Evolutionary conservation across 2,329 filamentous ascomycete species (phyloP), one percentile per base, ranked within the genome.

Genomic region (Exophiala bonariae): DNA sequence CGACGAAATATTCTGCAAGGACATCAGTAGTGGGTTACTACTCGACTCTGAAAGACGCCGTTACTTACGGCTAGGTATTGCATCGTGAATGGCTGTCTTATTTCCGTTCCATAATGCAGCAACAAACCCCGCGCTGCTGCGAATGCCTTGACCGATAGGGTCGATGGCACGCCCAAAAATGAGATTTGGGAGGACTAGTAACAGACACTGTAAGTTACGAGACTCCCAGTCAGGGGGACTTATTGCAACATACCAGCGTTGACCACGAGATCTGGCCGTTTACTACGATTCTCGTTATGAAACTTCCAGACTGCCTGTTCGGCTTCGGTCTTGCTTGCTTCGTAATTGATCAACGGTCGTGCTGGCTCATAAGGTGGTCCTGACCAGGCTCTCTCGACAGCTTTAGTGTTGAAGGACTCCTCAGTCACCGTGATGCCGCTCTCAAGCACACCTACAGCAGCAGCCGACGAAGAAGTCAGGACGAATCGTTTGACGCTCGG

Each of bases 281-380:
- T 26, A 26, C 23, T 26, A 11, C 23, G 23, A 26, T 59, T 40
- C 39, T 68, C 60, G 20, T 64, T 49, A 2, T 64, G 45, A 28
- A 64, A 73, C 17, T 67, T 63, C 70, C 71, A 73, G 4, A 67
- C 26, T 1, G 60, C 64, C 44, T 64, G 58, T 37, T 74, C 70
- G 0, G 59, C 59, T 22, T 65, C 61, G 1, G 61, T 51, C 45
- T 74, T 74, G 48, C 69, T 71, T 0, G 71, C 68, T 0, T 50
- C 52, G 39, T 74, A 74, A 1, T 66, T 62, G 4, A 43, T 8
- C 1, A 43, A 52, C 0, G 42, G 41, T 14, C 60, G 54, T 8
- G 16, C 10, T 2, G 63, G 58, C 0, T 54, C 55, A 19, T 67
- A 70, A 0, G 66, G 67, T 2, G 63, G 66, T 1, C 63, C 63